Conservation (phyloP, 805 yeast genomes). For the Yamadazyma sp. region DNA sequence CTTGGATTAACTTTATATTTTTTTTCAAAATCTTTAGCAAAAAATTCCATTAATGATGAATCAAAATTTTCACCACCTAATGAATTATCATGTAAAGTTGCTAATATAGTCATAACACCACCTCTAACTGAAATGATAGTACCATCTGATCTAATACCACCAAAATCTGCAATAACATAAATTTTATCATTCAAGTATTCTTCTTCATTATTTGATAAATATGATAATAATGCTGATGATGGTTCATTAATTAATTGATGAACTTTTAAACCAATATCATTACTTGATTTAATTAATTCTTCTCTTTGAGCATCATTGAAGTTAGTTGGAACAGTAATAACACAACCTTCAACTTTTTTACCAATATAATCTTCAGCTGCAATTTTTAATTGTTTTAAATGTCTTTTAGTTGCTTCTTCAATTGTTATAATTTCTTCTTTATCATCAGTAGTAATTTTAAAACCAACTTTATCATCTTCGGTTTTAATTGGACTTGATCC, state of each 20-base stretch:
- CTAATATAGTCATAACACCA: constrained; percentile 84
- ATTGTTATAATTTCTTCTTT: constrained; percentile 59
- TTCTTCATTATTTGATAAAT: constrained; percentile 51
- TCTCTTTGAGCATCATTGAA: constrained; percentile 71
- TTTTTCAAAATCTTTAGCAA: constrained; percentile 93
- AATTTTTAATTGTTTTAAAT: constrained; percentile 70
- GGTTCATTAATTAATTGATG: constrained; percentile 91
- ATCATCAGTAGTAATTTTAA: constrained; percentile 52
- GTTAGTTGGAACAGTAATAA: constrained; percentile 87
- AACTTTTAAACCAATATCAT: constrained; percentile 71
- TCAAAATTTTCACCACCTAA: constrained; percentile 91
- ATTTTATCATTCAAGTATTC: constrained; percentile 61
- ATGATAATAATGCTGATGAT: constrained; percentile 85
- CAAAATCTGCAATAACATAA: constrained; percentile 92
- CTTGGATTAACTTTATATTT: constrained; percentile 80
- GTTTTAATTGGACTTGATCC: constrained; percentile 62
- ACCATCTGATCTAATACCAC: constrained; percentile 92
- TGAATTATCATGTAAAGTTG: constrained; percentile 76
- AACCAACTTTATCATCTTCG: constrained; percentile 64
- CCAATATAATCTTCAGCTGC: constrained; percentile 96
- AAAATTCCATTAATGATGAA: constrained; percentile 70
- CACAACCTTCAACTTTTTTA: constrained; percentile 72
- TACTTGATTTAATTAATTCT: constrained; percentile 59
- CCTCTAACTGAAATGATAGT: constrained; percentile 93
- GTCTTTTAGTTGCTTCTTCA: constrained; percentile 80